A percentile compares a stretch with the other conserved stretches of the same genome.
These are phyloP conservation scores for Trichoderma breve DNA, from an alignment of 2,329 filamentous ascomycete genomes.

Conservation along the genomic window DNA sequence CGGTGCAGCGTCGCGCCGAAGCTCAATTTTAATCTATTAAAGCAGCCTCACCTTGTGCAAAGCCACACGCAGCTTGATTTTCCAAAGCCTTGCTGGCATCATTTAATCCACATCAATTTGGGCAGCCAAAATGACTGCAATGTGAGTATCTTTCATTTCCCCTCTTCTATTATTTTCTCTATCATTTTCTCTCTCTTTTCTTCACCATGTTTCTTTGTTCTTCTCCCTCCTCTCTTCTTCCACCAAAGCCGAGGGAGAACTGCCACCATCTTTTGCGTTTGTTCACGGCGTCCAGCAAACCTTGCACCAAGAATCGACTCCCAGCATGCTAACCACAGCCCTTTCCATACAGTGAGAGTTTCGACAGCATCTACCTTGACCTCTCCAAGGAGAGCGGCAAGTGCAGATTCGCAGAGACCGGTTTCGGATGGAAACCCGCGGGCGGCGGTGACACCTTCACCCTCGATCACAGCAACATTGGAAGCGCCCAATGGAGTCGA, in stretches of 20 bases:
- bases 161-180: not conserved
- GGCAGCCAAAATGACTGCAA: conserved; percentile 36
- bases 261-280: not conserved
- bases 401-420: conserved; percentile 91
- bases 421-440: conserved; percentile 91
- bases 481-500: conserved; percentile 88
- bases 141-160: conserved; percentile 31
- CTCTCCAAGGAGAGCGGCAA: conserved; percentile 89
- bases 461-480: conserved; percentile 81
- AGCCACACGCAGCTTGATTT: not conserved
- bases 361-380: conserved; percentile 96
- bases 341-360: conserved; percentile 67
- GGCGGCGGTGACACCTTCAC: conserved; percentile 90
- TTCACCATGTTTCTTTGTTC: not conserved
- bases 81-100: not conserved
- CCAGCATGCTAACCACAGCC: not conserved
- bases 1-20: conserved; percentile 17
- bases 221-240: not conserved
- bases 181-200: not conserved
- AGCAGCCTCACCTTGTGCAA: conserved; percentile 11
- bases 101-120: not conserved
- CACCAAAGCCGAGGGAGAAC: not conserved
- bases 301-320: no score
- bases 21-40: conserved; percentile 19
- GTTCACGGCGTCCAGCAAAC: not conserved